Evolutionary conservation across 164 flowering plant species (phyloP), one percentile per base, ranked within the genome.

Genomic region (Magnolia kwangsiensis): DNA sequence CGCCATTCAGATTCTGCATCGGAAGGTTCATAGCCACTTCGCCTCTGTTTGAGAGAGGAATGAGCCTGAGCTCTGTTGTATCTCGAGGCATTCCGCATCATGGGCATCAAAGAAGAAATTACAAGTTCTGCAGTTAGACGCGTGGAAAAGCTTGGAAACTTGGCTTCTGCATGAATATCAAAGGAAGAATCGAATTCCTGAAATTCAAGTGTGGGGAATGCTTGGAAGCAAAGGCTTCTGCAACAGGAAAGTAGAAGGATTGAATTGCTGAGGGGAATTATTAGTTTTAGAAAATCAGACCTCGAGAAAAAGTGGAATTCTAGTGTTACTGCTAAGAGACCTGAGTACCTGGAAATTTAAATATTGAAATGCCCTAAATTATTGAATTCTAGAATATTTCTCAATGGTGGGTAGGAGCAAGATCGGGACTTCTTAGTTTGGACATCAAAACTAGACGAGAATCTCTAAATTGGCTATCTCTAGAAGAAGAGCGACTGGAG

Each of bases 21-120:
- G 0, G 95, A 91, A 8, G 95, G 95, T 77, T 91, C 95, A 70
- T 91, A 89, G 8, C 95, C 92, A 65, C 90, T 88, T 74, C 85
- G 74, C 77, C 82, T 79, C 73, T 80, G 84, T 75, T 84, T 78
- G 20, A 61, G 6, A 19, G 67, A 67, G 5, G 76, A 16, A 31
- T 29, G 74, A 10, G 49, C 74, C 61, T 74, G 81, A 50, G 73
- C 76, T 76, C 85, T 81, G 69, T 50, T 63, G 18, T 80, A 19
- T 68, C 84, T 79, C 1, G 81, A 55, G 5, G 80, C 49, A 21
- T 9, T 77, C 81, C 82, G 87, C 88, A 87, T 86, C 2, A 50
- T 78, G 65, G 66, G 50, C 76, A 76, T 73, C 24, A 51, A 50
- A 23, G 37, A 3, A 31, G 23, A 31, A 21, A 7, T 50, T 27